phyloP scores from a whole-genome alignment of 2,329 filamentous ascomycete species.

The Thelonectria blattea region DNA sequence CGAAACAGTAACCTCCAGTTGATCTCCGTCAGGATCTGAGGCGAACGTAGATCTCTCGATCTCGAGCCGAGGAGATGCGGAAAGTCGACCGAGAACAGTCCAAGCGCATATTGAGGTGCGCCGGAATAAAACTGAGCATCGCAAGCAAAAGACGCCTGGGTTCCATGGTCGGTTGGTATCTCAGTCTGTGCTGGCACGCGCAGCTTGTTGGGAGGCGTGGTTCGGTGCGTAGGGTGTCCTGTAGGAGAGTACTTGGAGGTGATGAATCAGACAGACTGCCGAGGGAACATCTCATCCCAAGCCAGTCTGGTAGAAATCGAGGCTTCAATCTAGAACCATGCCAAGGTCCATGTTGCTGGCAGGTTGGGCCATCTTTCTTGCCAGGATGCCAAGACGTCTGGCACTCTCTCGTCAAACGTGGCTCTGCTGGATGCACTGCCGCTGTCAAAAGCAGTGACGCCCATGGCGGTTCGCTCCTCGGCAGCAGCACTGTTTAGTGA shows the following conservation, averaged over 20 bases:
- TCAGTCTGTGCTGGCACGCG: too few species aligned
- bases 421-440: slow-evolving; percentile 70
- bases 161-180: too few species aligned
- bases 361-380: slow-evolving; percentile 93
- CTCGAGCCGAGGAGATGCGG: not conserved
- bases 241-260: too few species aligned
- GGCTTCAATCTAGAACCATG: slow-evolving; percentile 73
- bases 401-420: slow-evolving; percentile 91
- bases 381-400: slow-evolving; percentile 90
- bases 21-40: slow-evolving; percentile 1
- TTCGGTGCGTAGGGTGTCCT: too few species aligned
- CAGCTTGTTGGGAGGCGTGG: too few species aligned
- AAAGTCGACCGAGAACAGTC: not conserved
- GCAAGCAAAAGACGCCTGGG: not conserved
- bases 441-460: slow-evolving; percentile 70
- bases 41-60: slow-evolving; percentile 4
- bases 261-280: not conserved
- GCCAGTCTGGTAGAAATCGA: not conserved
- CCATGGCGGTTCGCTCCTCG: slow-evolving; percentile 74
- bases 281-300: not conserved
- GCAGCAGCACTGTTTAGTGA: slow-evolving; percentile 80
- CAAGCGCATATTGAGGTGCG: not conserved
- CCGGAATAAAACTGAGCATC: not conserved
- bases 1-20: not conserved
- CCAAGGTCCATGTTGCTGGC: slow-evolving; percentile 91